phyloP scores from a whole-genome alignment of 2,329 filamentous ascomycete species.

The Exophiala sp. region DNA sequence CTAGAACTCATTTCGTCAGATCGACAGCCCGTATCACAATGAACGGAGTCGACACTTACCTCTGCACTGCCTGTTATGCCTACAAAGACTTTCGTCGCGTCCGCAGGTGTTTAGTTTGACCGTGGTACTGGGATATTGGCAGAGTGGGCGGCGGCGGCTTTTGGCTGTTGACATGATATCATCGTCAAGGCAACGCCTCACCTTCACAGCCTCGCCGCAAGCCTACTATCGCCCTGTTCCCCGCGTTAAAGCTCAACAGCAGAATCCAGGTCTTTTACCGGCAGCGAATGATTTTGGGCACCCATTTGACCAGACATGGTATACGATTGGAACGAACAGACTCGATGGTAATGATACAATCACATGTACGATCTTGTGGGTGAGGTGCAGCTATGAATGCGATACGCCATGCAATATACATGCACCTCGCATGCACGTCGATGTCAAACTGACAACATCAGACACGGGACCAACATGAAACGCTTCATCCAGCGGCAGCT shows the following conservation, averaged over 20 bases:
- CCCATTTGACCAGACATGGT: background rate
- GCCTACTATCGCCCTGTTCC: background rate
- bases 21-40: background rate
- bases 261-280: too few species aligned
- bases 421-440: background rate
- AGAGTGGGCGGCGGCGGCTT: background rate
- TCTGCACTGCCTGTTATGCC: background rate
- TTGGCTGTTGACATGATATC: background rate
- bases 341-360: background rate
- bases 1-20: constrained; percentile 3
- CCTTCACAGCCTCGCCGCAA: background rate
- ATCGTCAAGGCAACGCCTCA: background rate
- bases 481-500: constrained; percentile 24
- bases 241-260: too few species aligned
- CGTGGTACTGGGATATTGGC: background rate
- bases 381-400: background rate
- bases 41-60: background rate
- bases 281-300: too few species aligned
- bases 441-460: background rate
- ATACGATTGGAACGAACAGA: background rate
- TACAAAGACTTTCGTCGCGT: background rate
- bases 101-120: background rate
- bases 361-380: background rate
- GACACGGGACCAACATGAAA: background rate
- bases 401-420: background rate